These are phyloP conservation scores for Rutstroemia sp. DNA, from an alignment of 2,329 filamentous ascomycete genomes.

Conservation along the genomic window DNA sequence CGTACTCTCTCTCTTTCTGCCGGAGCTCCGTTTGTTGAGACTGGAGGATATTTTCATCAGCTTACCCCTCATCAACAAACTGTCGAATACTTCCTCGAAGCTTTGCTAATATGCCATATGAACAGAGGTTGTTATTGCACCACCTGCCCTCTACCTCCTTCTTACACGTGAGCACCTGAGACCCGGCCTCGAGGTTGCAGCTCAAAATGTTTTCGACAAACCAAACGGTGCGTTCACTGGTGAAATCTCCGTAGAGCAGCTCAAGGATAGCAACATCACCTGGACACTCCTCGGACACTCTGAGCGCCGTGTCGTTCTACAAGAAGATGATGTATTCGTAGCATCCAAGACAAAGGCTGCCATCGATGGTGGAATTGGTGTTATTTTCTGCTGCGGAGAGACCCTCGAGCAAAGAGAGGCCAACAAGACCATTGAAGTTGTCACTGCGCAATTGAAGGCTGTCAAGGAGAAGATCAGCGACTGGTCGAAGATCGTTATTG, in stretches of 20 bases:
- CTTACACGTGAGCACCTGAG: slow-evolving; percentile 74
- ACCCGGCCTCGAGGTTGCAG: slow-evolving; percentile 72
- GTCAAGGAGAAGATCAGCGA: slow-evolving; percentile 72
- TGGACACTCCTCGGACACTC: slow-evolving; percentile 94
- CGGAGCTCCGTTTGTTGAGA: not conserved
- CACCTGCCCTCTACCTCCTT: slow-evolving; percentile 84
- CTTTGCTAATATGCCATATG: not conserved
- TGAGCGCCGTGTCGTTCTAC: slow-evolving; percentile 84
- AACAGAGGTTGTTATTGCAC: slow-evolving; percentile 90
- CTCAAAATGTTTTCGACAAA: slow-evolving; percentile 97
- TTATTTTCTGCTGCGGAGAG: slow-evolving; percentile 98
- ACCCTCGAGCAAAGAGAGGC: slow-evolving; percentile 86
- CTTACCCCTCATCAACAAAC: not conserved
- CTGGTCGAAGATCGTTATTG: slow-evolving; percentile 92
- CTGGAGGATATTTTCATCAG: not conserved
- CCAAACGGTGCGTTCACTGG: slow-evolving; percentile 95
- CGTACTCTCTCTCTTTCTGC: slow-evolving; percentile 28
- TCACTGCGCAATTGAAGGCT: slow-evolving; percentile 77
- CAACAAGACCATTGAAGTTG: slow-evolving; percentile 76
- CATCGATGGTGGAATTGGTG: slow-evolving; percentile 74
- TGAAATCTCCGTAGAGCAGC: slow-evolving; percentile 87
- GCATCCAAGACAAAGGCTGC: slow-evolving; percentile 93
- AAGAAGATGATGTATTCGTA: slow-evolving; percentile 78
- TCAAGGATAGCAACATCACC: slow-evolving; percentile 79
- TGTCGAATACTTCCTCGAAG: not conserved